phyloP scores from a whole-genome alignment of 805 yeast genomes.

The Ogataea trehalophila region DNA sequence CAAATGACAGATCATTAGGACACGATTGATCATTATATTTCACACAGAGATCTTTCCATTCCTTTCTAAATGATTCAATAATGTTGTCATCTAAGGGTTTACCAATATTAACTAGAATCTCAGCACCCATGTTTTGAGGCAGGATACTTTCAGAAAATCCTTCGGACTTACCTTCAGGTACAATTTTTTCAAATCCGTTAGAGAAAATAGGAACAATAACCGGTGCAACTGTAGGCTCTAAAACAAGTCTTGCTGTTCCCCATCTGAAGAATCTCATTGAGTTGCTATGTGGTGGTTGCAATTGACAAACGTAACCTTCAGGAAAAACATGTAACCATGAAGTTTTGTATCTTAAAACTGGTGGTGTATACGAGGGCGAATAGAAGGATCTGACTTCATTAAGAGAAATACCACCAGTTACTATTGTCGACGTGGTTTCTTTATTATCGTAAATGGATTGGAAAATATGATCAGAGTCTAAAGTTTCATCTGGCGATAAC shows the following conservation, averaged over 20 bases:
- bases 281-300: slow-evolving; percentile 70
- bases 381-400: slow-evolving; percentile 16
- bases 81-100: slow-evolving; percentile 56
- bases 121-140: slow-evolving; percentile 63
- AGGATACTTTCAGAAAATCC: slow-evolving; percentile 50
- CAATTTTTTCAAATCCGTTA: slow-evolving; percentile 80
- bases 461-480: slow-evolving; percentile 38
- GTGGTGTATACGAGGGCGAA: slow-evolving; percentile 40
- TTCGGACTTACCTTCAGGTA: slow-evolving; percentile 68
- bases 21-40: slow-evolving; percentile 46
- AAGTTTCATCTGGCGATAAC: slow-evolving; percentile 71
- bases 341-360: slow-evolving; percentile 58
- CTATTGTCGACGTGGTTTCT: neutral
- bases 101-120: slow-evolving; percentile 68
- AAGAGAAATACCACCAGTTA: slow-evolving; percentile 1
- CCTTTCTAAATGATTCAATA: slow-evolving; percentile 55
- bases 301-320: slow-evolving; percentile 88
- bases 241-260: slow-evolving; percentile 83
- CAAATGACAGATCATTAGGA: slow-evolving; percentile 56
- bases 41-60: slow-evolving; percentile 64
- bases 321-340: slow-evolving; percentile 96
- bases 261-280: slow-evolving; percentile 94
- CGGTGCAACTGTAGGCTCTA: slow-evolving; percentile 82
- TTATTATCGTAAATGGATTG: neutral
- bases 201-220: slow-evolving; percentile 82